A percentile compares a stretch with the other conserved stretches of the same genome.
phyloP scores from a whole-genome alignment of 345 rosid species.

The Brassica carinata region DNA sequence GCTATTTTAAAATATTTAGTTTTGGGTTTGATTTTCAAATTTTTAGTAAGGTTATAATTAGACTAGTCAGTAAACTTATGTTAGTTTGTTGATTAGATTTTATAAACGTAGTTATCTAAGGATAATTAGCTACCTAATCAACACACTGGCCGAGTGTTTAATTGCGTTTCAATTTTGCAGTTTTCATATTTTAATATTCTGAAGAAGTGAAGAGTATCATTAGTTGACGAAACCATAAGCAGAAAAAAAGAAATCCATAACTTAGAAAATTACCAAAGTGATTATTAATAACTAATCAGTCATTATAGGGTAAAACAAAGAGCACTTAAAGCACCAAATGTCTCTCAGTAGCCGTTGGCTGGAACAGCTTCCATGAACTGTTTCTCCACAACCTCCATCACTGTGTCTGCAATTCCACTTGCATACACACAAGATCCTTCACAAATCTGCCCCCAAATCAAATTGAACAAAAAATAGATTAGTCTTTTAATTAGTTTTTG shows the following conservation, averaged over 20 bases:
- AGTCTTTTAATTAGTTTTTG: background rate
- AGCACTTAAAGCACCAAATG: background rate
- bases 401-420: conserved; percentile 73
- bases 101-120: background rate
- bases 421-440: conserved; percentile 53
- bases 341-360: conserved; percentile 35
- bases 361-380: conserved; percentile 58
- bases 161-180: background rate
- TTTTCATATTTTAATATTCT: background rate
- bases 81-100: background rate
- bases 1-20: background rate
- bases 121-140: background rate
- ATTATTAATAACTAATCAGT: conserved; percentile 18
- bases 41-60: background rate
- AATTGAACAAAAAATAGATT: background rate
- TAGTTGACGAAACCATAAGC: background rate
- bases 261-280: conserved; percentile 21
- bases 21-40: background rate
- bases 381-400: conserved; percentile 70
- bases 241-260: background rate
- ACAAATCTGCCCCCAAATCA: conserved; percentile 32
- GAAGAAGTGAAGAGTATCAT: background rate
- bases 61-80: background rate
- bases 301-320: conserved; percentile 21
- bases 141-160: background rate